These are phyloP conservation scores for Rhododendron ferrugineum DNA, from an alignment of 148 eudicot genomes.

Conservation along the genomic window DNA sequence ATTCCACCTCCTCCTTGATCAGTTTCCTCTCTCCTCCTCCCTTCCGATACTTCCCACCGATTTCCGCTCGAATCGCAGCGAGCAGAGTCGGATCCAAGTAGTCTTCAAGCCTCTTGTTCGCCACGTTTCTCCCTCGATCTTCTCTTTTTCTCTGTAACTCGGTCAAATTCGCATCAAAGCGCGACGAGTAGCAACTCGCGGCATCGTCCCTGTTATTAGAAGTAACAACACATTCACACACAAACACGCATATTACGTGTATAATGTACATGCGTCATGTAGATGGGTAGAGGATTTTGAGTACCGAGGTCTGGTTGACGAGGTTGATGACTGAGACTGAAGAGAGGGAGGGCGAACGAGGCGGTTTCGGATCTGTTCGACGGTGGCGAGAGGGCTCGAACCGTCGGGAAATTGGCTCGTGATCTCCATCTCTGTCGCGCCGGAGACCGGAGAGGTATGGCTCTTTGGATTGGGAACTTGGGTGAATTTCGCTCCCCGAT, in stretches of 20 bases:
- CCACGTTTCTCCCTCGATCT: background rate
- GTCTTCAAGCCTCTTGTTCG: conserved; percentile 16
- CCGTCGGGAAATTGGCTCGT: background rate
- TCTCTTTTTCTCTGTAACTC: background rate
- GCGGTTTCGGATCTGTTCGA: conserved; percentile 17
- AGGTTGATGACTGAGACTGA: background rate
- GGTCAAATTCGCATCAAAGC: background rate
- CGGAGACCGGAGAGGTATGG: background rate
- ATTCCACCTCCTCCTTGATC: background rate
- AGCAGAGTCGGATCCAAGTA: conserved; percentile 21
- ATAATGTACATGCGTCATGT: background rate
- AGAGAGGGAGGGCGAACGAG: conserved; percentile 19
- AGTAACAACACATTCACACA: background rate
- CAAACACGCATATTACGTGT: too few species aligned
- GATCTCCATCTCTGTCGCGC: background rate
- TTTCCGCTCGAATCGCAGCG: conserved; percentile 15
- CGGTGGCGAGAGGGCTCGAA: conserved; percentile 17
- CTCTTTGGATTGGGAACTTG: background rate
- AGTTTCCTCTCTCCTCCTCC: background rate
- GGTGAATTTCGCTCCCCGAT: background rate
- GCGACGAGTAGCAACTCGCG: background rate
- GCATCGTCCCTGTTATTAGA: background rate
- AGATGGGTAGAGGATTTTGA: background rate
- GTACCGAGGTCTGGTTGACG: conserved; percentile 7
- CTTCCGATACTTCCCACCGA: background rate